Base-by-base conservation (phyloP, 2,329 filamentous ascomycete species). In the Colletotrichum eleusines region DNA sequence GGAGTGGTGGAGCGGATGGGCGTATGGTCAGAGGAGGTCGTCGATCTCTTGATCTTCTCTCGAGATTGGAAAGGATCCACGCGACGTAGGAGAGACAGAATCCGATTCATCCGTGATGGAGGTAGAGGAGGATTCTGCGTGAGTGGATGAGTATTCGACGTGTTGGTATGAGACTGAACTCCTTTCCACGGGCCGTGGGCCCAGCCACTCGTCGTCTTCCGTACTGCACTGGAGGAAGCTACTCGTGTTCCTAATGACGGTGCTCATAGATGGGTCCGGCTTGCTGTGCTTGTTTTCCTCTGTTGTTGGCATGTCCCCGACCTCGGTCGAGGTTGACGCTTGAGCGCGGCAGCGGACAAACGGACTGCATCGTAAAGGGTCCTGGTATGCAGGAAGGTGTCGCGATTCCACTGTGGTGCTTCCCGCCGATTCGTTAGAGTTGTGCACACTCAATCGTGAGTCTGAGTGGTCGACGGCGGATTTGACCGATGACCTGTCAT, bases 1-100 rank as follows among this genome's bases (percentile, higher is more conserved):
- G 64, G 20, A 9, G 57, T 8, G 48, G 50, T 6, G 20, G 18
- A n/a, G 5, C 11, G 9, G 20, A 16, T 12, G 4, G 51, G 4
- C 9, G 31, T 8, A 5, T 18, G 12, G 33, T 57, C 31, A 50
- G 46, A 67, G 33, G 5, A 67, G 26, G 11, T 53, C 40, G 42
- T 71, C 63, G 28, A 67, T 57, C 1, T 42, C 42, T 20, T 53
- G 42, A 14, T 57, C 33, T 50, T 50, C 31, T 33, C 16, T n/a
- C 9, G 46, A 50, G 23, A 12, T 38, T 20, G 59, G 23, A 16
- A 23, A 26, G 14, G 33, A 26, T 20, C 2, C 20, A 8, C 5
- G 33, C 2, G 58, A 38, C 8, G 8, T 20, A 8, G 58, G 42
- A 5, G 42, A 62, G n/a, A 40, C 7, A 5, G 9, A 2, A 16